A percentile compares a stretch with the other conserved stretches of the same genome.
Conservation (phyloP, 1,284 basidiomycete genomes). For the Rhodotorula mucilaginosa region DNA sequence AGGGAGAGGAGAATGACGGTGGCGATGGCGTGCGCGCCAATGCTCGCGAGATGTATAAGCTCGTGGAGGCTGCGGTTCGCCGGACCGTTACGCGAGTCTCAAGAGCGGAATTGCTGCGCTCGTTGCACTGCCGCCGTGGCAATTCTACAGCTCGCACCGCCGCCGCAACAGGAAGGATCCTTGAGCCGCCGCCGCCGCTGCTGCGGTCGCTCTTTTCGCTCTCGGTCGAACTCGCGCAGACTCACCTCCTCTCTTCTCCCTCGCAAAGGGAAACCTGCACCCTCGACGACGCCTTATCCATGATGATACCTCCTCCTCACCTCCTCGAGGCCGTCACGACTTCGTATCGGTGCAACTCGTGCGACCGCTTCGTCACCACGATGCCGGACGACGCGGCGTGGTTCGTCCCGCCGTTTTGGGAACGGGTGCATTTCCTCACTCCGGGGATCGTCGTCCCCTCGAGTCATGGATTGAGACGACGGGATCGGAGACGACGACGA, state of each 20-base stretch:
- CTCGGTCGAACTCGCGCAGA: background rate
- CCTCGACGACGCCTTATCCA: background rate
- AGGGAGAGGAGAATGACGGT: background rate
- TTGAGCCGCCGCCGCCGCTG: too few relatives aligned
- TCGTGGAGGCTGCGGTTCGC: background rate
- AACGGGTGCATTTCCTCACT: constrained; percentile 26
- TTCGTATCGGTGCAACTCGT: constrained; percentile 23
- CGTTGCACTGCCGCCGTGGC: background rate
- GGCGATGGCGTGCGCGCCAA: background rate
- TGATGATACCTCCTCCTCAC: constrained; percentile 1
- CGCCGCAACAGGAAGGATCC: too few relatives aligned
- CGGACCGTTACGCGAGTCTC: too few relatives aligned
- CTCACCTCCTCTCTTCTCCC: background rate
- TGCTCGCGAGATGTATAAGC: background rate
- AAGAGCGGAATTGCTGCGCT: too few relatives aligned
- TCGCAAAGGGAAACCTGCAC: too few relatives aligned
- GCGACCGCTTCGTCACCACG: background rate
- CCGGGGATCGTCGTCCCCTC: constrained; percentile 16
- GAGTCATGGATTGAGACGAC: too few relatives aligned
- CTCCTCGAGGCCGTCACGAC: background rate
- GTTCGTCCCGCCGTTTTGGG: constrained; percentile 9
- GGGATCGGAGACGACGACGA: too few relatives aligned
- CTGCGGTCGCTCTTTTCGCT: background rate
- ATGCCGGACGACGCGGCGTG: background rate
- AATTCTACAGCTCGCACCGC: too few relatives aligned